A percentile compares a stretch with the other conserved stretches of the same genome.
Evolutionary conservation across 164 flowering plant species (phyloP).

Genomic region (Berberis thunbergii): DNA sequence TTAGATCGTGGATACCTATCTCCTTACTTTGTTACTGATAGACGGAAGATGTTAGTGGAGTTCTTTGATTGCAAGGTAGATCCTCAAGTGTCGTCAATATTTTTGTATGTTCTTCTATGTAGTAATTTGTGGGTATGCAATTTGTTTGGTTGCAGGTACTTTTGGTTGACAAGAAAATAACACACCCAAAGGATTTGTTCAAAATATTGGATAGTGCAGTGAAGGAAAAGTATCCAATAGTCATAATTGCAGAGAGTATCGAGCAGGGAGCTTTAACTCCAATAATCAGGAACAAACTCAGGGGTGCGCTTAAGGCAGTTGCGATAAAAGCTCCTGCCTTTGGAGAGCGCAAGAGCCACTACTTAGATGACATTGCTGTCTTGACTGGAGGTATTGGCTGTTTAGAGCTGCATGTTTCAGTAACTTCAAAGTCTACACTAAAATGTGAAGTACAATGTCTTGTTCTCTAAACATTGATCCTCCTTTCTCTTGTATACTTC

Average conservation of each 20-base stretch:
- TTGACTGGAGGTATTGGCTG: constrained; percentile 69
- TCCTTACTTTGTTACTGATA: constrained; percentile 77
- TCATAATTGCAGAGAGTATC: constrained; percentile 73
- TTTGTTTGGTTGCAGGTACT: constrained; percentile 60
- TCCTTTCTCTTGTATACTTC: background rate
- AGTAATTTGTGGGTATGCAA: constrained; percentile 17
- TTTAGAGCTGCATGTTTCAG: background rate
- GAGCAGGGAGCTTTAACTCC: constrained; percentile 85
- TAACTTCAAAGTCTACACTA: background rate
- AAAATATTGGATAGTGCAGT: constrained; percentile 68
- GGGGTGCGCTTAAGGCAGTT: constrained; percentile 63
- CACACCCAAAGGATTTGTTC: constrained; percentile 60
- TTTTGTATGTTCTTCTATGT: background rate
- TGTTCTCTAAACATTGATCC: no score
- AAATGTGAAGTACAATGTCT: background rate
- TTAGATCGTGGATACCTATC: constrained; percentile 92
- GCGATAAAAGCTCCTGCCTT: constrained; percentile 90
- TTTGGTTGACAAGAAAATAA: constrained; percentile 78
- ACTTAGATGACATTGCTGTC: constrained; percentile 81
- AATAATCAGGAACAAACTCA: constrained; percentile 72
- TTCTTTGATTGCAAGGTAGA: constrained; percentile 73
- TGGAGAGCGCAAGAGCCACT: constrained; percentile 85
- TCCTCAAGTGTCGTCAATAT: background rate
- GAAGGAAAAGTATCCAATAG: constrained; percentile 62
- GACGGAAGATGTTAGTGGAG: constrained; percentile 50